These are phyloP conservation scores for Phytophthora vignae DNA, from an alignment of 352 stramenopile species.

Conservation along the genomic window DNA sequence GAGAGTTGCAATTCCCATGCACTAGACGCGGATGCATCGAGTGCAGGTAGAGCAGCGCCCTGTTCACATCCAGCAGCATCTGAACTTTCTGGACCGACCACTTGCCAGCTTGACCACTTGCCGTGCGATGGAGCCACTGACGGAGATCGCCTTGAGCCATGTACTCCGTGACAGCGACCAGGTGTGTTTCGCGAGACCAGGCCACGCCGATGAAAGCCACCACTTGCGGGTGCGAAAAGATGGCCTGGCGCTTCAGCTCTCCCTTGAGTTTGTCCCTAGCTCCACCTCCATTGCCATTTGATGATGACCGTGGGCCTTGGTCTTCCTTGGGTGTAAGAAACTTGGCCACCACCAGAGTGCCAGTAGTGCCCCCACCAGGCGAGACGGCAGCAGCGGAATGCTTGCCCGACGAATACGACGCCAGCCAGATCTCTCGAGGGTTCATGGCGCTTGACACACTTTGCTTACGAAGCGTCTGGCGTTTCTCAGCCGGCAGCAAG, in stretches of 20 bases:
- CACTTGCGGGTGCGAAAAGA: conserved; percentile 73
- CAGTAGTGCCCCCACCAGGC: conserved; percentile 33
- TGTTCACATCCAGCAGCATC: conserved; percentile 70
- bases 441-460: conserved; percentile 41
- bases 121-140: conserved; percentile 69
- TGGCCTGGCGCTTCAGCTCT: conserved; percentile 66
- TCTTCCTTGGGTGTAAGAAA: conserved; percentile 52
- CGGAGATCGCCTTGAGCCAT: conserved; percentile 74
- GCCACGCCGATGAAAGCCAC: conserved; percentile 74
- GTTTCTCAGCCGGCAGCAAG: conserved; percentile 53
- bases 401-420: conserved; percentile 41
- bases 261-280: conserved; percentile 64
- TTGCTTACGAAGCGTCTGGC: conserved; percentile 46
- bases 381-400: conserved; percentile 25
- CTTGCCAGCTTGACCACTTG: conserved; percentile 45
- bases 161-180: conserved; percentile 80
- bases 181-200: conserved; percentile 71
- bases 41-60: conserved; percentile 74
- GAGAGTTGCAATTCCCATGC: conserved; percentile 74
- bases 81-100: conserved; percentile 66
- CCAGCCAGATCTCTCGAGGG: conserved; percentile 68
- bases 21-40: conserved; percentile 63
- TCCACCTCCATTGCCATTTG: conserved; percentile 11
- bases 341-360: conserved; percentile 64
- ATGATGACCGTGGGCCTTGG: conserved; percentile 22